Percentiles rank a stretch among this genome's conserved stretches.
Conservation (phyloP, 2,329 filamentous ascomycete species). For the Septoria linicola region DNA sequence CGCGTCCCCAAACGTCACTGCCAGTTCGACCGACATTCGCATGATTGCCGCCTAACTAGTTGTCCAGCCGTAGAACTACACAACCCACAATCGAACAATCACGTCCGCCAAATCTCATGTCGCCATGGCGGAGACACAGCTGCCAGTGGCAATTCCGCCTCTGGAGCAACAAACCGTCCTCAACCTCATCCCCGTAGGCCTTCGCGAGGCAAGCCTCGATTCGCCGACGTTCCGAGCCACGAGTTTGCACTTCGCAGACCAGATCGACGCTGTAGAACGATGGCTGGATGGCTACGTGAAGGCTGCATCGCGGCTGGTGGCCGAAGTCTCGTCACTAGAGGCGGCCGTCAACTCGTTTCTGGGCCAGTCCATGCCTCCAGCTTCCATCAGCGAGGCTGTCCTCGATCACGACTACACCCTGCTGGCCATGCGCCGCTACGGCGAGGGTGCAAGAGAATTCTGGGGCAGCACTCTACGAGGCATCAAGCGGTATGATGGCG, state of each 20-base stretch:
- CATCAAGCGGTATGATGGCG: constrained; percentile 73
- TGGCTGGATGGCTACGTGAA: constrained; percentile 79
- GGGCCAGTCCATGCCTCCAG: constrained; percentile 69
- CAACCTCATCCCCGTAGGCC: constrained; percentile 45
- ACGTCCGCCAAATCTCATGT: constrained; percentile 1
- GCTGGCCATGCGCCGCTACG: constrained; percentile 78
- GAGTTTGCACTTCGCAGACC: constrained; percentile 81
- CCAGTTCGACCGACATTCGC: neutral
- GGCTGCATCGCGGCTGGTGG: constrained; percentile 60
- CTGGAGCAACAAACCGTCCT: constrained; percentile 17
- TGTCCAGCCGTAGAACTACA: neutral
- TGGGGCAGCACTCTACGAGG: constrained; percentile 74
- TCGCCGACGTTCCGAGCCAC: constrained; percentile 93
- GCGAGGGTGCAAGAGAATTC: constrained; percentile 82
- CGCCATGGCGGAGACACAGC: constrained; percentile 19
- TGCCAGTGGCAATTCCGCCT: constrained; percentile 5
- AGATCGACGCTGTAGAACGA: constrained; percentile 84
- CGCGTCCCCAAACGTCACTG: neutral
- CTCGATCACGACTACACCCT: constrained; percentile 95
- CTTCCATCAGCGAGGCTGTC: constrained; percentile 73
- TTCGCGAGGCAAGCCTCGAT: constrained; percentile 94
- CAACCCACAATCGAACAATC: neutral
- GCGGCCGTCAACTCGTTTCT: constrained; percentile 75
- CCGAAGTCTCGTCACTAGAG: constrained; percentile 73
- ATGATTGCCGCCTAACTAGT: neutral